Conservation (phyloP, 1,284 basidiomycete genomes). For the Veloboletus limbatus region DNA sequence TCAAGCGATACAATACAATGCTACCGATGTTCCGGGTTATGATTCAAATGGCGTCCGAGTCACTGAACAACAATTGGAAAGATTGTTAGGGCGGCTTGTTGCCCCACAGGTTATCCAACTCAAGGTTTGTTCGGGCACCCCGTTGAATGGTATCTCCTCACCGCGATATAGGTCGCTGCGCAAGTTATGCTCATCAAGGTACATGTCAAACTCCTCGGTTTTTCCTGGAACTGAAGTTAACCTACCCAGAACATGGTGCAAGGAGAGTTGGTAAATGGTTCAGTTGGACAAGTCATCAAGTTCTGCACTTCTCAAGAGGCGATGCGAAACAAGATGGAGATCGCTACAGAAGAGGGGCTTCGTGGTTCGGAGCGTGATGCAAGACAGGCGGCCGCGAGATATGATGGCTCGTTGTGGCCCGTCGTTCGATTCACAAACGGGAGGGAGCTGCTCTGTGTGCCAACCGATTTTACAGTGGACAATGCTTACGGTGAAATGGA, state of each 20-base stretch:
- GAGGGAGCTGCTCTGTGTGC: constrained; percentile 44
- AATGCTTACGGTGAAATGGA: constrained; percentile 52
- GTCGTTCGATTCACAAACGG: constrained; percentile 53
- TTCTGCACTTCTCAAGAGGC: constrained; percentile 55
- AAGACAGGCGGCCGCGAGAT: constrained; percentile 19
- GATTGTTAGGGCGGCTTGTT: constrained; percentile 28
- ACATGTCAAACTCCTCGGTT: background rate
- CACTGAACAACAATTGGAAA: constrained; percentile 28
- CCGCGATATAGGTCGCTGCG: constrained; percentile 35
- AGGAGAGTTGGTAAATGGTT: constrained; percentile 81
- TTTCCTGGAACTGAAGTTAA: background rate
- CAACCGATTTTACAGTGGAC: constrained; percentile 55
- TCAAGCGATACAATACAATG: constrained; percentile 16
- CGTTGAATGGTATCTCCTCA: constrained; percentile 9
- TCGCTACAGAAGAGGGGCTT: constrained; percentile 36
- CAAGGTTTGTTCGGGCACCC: constrained; percentile 19
- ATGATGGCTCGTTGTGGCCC: constrained; percentile 45
- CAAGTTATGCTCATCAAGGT: constrained; percentile 78
- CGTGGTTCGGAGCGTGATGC: constrained; percentile 31
- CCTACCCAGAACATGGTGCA: constrained; percentile 47
- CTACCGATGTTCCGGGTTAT: constrained; percentile 25
- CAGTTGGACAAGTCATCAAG: constrained; percentile 76
- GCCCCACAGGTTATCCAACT: constrained; percentile 23
- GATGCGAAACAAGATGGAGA: constrained; percentile 38
- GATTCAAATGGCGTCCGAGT: constrained; percentile 26